Base-by-base conservation (phyloP, 2,329 filamentous ascomycete species). In the Phaeosphaeria sp. region DNA sequence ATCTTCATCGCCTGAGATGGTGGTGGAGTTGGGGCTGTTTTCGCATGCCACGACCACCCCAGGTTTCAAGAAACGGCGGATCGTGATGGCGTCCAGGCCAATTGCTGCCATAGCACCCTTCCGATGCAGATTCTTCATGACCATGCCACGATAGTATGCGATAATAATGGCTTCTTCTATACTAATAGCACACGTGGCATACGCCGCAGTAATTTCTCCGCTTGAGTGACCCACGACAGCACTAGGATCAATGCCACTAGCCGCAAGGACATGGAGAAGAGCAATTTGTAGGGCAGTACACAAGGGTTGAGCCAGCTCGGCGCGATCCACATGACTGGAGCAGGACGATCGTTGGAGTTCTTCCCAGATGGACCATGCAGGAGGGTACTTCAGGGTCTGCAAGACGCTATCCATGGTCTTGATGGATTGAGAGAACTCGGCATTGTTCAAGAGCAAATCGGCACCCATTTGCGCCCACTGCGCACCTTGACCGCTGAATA, bases 141-240 rank as follows among this genome's bases (percentile, higher is more conserved):
- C 11, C 11, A 30, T 5, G 25, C 25, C 25, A 30, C 25, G 25
- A 30, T 11, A 30, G 11, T 30, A 30, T 6, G 25, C 25, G 25
- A 30, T 30, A 11, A 30, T 11, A 30, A 30, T 30, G 25, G 25
- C 25, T 11, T 30, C 6, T 6, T 30, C 6, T 30, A 5, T 30
- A 5, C 6, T 6, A 6, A 30, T 5, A 6, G 25, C 25, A 6
- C 65, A 76, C 6, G 69, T 71, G 2, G 70, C 71, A n/a, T 79
- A 79, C 2, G 75, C 67, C 0, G 78, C 78, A 0, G 76, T 78
- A 8, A 79, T 78, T 56, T 81, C 79, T 3, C 79, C 78, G 3
- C 74, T 68, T 0, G 77, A 79, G 47, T 81, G 79, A 1, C 79
- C 78, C 9, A 67, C 56, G 9, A 69, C 65, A 3, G 59, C 30